These are phyloP conservation scores for Solanum lignicaule DNA, from an alignment of 257 asterid species.

Conservation along the genomic window DNA sequence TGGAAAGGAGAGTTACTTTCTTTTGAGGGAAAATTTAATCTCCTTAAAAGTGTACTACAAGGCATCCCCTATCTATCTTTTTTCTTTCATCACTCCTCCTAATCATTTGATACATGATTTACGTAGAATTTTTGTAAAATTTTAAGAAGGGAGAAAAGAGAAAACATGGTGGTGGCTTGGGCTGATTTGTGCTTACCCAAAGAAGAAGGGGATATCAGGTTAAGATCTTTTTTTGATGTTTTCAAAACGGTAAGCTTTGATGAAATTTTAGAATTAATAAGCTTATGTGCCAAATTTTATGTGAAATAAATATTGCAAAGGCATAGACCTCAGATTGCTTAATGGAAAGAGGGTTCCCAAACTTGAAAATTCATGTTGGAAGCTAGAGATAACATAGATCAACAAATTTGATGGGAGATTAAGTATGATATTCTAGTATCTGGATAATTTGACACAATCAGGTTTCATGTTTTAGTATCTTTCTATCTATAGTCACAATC, in stretches of 20 bases:
- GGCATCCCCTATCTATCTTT: neutral
- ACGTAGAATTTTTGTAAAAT: no score
- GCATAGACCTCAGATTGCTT: neutral
- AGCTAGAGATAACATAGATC: neutral
- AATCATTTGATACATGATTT: no score
- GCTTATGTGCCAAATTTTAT: neutral
- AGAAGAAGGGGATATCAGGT: neutral
- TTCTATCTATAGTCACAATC: neutral
- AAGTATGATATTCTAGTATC: no score
- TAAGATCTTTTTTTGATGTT: no score
- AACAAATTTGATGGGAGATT: neutral
- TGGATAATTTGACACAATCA: neutral
- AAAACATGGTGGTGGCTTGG: neutral
- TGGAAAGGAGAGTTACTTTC: neutral
- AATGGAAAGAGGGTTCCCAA: neutral
- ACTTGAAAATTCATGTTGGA: neutral
- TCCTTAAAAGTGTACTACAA: no score
- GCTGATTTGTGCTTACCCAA: neutral
- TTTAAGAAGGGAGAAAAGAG: neutral
- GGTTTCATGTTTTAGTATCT: neutral
- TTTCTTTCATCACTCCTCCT: neutral
- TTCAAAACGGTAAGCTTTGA: neutral
- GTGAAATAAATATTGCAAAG: neutral
- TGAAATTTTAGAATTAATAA: neutral
- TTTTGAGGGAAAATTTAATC: neutral